A percentile compares a stretch with the other conserved stretches of the same genome.
Evolutionary conservation across 441 rosid species (phyloP).

Genomic region (Breynia disticha): DNA sequence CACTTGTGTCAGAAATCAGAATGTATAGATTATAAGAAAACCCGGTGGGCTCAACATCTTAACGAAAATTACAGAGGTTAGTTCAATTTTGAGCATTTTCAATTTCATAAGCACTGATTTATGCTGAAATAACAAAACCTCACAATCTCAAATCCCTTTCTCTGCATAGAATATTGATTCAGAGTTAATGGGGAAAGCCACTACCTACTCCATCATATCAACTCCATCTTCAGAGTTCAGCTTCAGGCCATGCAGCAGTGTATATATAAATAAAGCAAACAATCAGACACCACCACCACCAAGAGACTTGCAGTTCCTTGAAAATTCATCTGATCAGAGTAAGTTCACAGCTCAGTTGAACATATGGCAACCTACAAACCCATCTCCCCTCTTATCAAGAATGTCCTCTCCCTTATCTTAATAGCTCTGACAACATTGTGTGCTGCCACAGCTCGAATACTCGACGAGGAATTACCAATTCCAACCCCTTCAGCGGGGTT

Average conservation of each 20-base stretch:
- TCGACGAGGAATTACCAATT: constrained; percentile 34
- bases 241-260: constrained; percentile 17
- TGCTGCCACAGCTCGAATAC: constrained; percentile 38
- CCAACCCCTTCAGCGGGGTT: constrained; percentile 19
- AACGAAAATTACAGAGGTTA: too few relatives aligned
- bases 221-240: constrained; percentile 20
- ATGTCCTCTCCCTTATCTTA: constrained; percentile 26
- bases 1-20: too few relatives aligned
- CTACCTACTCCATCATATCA: constrained; percentile 37
- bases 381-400: constrained; percentile 7
- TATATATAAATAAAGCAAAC: constrained; percentile 18
- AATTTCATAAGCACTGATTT: too few relatives aligned
- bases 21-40: too few relatives aligned
- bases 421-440: constrained; percentile 28
- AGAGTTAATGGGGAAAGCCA: not conserved
- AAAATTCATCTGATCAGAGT: constrained; percentile 15
- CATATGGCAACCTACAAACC: constrained; percentile 27
- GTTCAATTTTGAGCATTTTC: too few relatives aligned
- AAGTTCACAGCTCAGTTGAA: not conserved
- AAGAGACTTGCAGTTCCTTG: too few relatives aligned
- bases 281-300: too few relatives aligned
- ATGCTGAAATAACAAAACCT: too few relatives aligned
- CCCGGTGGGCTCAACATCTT: too few relatives aligned
- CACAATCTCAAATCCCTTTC: not conserved
- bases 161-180: not conserved